phyloP scores from a whole-genome alignment of 352 stramenopile species.

The Thalassiosira mediterranea region DNA sequence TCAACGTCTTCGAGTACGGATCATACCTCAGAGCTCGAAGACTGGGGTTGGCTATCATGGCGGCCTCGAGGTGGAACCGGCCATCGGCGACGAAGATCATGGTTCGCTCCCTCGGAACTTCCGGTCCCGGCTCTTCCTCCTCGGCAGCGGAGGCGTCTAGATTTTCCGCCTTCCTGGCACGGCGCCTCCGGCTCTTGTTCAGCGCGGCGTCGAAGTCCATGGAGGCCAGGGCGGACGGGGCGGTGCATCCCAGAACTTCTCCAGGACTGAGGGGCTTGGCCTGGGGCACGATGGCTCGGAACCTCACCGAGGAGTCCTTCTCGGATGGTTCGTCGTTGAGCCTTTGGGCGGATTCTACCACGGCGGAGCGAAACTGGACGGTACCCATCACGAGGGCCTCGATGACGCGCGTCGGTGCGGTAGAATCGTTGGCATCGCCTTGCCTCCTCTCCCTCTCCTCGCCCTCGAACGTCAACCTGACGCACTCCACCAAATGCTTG shows the following conservation, averaged over 20 bases:
- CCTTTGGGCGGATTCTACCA: constrained; percentile 50
- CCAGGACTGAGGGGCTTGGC: constrained; percentile 95
- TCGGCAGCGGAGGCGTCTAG: neutral
- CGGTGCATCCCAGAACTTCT: constrained; percentile 99
- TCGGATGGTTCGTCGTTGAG: constrained; percentile 12
- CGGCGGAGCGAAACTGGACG: constrained; percentile 76
- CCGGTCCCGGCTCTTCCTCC: neutral
- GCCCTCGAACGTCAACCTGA: constrained; percentile 80
- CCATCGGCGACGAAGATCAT: constrained; percentile 99
- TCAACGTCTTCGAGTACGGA: constrained; percentile 97
- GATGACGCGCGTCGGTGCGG: neutral
- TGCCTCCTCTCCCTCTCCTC: constrained; percentile 14
- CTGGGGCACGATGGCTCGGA: constrained; percentile 87
- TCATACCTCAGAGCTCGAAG: constrained; percentile 97
- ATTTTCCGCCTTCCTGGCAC: constrained; percentile 2
- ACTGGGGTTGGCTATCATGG: constrained; percentile 98
- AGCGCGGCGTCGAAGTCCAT: constrained; percentile 27
- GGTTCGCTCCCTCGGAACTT: constrained; percentile 71
- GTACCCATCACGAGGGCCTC: constrained; percentile 54
- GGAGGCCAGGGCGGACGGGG: constrained; percentile 80
- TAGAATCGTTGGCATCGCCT: neutral
- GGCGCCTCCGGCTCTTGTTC: neutral
- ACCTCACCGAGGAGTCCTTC: constrained; percentile 14
- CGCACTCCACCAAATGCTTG: constrained; percentile 94
- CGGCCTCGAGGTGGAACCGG: constrained; percentile 98